Evolutionary conservation across 2,329 filamentous ascomycete species (phyloP), one percentile per base, ranked within the genome.

Genomic region (Talaromyces pinophilus): DNA sequence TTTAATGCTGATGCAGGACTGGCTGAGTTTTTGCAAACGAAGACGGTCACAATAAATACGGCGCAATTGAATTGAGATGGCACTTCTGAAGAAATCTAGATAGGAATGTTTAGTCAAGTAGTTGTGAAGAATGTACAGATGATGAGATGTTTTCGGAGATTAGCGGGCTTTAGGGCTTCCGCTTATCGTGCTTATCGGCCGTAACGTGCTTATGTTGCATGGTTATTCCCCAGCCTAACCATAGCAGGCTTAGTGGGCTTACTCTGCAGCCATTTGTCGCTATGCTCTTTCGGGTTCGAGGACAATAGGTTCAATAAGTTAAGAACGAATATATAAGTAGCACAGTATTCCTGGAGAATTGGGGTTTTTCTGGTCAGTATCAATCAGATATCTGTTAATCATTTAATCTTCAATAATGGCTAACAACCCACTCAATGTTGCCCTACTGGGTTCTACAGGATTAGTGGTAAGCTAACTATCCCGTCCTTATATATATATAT

Each of bases 21-120:
- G 65, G 80, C 84, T 4, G 87, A 90, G 75, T 90, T 87, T 81
- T 76, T 87, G 60, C 79, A 82, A 70, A 86, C 84, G 8, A 90
- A 90, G 82, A 88, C 19, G 19, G 52, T 59, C 19, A 72, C 35
- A 28, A 28, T 50, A 13, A 50, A 17, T 50, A 15, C 13, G 0
- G 46, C 22, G 11, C 46, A 50, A 17, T 28, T 5, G 5, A 1
- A 28, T 28, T 50, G 46, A 50, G 19, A 22, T 13, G 8, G 3
- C 10, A 13, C 19, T 25, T 48, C 11, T 46, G n/a, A n/a, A 19
- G 42, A 48, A 25, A 48, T 25, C 10, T 35, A 35, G 33, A 35
- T 11, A 35, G 33, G 2, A 35, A 35, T 11, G 33, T 35, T 35
- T 42, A 42, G 17, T 42, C 15, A 42, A 17, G 5, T 8, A 46